Evolutionary conservation across 495 filamentous ascomycete genomes (phyloP).

Genomic region (Parathielavia appendiculata): DNA sequence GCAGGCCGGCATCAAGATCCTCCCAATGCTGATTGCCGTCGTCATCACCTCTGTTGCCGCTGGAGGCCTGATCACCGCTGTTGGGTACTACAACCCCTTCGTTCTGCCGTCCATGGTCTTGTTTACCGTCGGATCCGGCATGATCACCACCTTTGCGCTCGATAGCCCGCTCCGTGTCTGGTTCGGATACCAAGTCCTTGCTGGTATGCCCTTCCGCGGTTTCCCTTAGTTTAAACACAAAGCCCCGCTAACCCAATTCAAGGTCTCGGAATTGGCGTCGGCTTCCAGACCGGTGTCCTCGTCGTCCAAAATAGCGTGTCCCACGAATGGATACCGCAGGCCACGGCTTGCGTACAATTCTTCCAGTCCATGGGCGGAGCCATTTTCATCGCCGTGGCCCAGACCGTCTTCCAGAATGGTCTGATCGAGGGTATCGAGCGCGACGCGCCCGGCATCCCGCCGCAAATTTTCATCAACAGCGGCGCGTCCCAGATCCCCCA

Average conservation of each 20-base stretch:
- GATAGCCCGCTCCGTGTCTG: constrained; percentile 42
- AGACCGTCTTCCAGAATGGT: constrained; percentile 61
- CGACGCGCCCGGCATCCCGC: constrained; percentile 32
- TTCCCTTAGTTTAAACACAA: neutral
- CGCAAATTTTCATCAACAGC: constrained; percentile 37
- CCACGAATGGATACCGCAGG: constrained; percentile 55
- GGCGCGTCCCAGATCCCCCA: constrained; percentile 42
- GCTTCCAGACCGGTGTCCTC: constrained; percentile 44
- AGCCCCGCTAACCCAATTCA: neutral
- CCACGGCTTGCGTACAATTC: constrained; percentile 61
- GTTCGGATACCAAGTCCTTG: constrained; percentile 53
- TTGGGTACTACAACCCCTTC: constrained; percentile 52
- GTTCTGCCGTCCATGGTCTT: constrained; percentile 42
- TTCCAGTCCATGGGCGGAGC: constrained; percentile 63
- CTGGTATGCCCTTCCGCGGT: constrained; percentile 17
- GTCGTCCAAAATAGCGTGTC: constrained; percentile 50
- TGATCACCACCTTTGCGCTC: constrained; percentile 46
- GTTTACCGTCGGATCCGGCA: constrained; percentile 45
- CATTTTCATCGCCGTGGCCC: constrained; percentile 62
- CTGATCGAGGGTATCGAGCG: constrained; percentile 38
- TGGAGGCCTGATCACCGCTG: constrained; percentile 40
- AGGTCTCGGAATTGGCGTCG: constrained; percentile 42
- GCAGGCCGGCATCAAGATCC: constrained; percentile 69
- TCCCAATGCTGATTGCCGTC: constrained; percentile 67
- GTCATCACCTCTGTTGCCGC: constrained; percentile 49